Conservation (phyloP, 805 yeast genomes). For the Starmerella sirachaensis region DNA sequence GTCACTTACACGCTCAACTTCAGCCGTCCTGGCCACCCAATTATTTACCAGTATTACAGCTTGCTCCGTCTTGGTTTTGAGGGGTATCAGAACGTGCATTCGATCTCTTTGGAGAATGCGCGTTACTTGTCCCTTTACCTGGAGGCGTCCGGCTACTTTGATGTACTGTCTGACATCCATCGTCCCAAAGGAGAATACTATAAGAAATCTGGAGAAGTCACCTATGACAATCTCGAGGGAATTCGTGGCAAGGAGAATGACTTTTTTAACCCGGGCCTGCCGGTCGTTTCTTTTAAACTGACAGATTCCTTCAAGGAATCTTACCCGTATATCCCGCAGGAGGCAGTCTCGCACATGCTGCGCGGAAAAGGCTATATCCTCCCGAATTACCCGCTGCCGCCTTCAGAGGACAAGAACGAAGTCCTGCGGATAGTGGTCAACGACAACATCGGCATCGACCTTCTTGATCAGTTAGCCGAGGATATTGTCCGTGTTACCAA, state of each 20-base stretch:
- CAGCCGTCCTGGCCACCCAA: constrained; percentile 87
- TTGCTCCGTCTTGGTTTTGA: constrained; percentile 56
- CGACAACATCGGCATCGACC: constrained; percentile 48
- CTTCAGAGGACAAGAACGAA: constrained; percentile 44
- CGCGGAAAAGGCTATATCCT: constrained; percentile 77
- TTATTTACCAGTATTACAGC: constrained; percentile 76
- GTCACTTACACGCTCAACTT: constrained; percentile 79
- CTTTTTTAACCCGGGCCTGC: constrained; percentile 61
- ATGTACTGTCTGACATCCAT: constrained; percentile 68
- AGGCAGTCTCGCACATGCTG: constrained; percentile 55
- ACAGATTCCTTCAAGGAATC: constrained; percentile 42
- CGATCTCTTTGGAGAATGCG: constrained; percentile 56
- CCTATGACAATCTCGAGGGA: constrained; percentile 26
- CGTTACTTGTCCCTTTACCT: constrained; percentile 48
- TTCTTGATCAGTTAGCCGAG: constrained; percentile 51
- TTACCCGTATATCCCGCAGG: constrained; percentile 76
- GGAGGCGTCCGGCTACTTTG: constrained; percentile 55
- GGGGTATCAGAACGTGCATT: constrained; percentile 59
- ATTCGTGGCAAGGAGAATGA: constrained; percentile 6
- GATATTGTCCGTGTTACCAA: constrained; percentile 46
- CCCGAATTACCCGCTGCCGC: constrained; percentile 79
- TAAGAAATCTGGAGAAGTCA: constrained; percentile 18
- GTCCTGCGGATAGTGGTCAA: constrained; percentile 78
- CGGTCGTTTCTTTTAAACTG: constrained; percentile 78
- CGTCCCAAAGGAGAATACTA: constrained; percentile 36